Evolutionary conservation across 768 basidiomycete genomes (phyloP).

Genomic region (Pholiota molesta): DNA sequence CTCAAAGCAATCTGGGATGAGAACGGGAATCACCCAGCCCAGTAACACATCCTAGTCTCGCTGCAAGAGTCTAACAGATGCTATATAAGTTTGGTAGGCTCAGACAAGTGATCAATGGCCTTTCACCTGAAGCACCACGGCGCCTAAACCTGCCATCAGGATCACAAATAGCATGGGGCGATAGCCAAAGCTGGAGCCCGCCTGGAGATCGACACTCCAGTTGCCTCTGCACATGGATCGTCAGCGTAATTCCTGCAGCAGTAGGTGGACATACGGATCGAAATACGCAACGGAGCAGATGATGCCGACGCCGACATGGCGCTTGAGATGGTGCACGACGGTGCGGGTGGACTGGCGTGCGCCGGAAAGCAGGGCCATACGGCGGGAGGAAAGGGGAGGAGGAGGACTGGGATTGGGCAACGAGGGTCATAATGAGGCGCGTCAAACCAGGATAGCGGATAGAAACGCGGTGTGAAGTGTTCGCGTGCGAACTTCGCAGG

Average conservation of each 20-base stretch:
- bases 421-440: constrained; percentile 33
- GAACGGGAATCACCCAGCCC: constrained; percentile 49
- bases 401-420: constrained; percentile 17
- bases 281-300: constrained; percentile 89
- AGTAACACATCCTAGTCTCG: constrained; percentile 69
- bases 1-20: not conserved
- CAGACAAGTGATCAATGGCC: not conserved
- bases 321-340: constrained; percentile 52
- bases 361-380: constrained; percentile 21
- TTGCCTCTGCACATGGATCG: constrained; percentile 52
- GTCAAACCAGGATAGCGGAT: constrained; percentile 35
- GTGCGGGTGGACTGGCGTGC: constrained; percentile 16
- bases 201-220: constrained; percentile 81
- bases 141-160: constrained; percentile 78
- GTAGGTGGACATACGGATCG: constrained; percentile 62
- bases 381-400: constrained; percentile 14
- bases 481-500: constrained; percentile 34
- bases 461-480: constrained; percentile 32
- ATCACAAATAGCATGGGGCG: constrained; percentile 79
- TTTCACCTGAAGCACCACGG: constrained; percentile 75
- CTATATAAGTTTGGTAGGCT: not conserved
- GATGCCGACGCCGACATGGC: constrained; percentile 78
- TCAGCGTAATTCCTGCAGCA: not conserved
- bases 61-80: constrained; percentile 57
- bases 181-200: constrained; percentile 84